Base-by-base conservation (phyloP, 1,284 basidiomycete genomes). In the Boletus hoseneyae region DNA sequence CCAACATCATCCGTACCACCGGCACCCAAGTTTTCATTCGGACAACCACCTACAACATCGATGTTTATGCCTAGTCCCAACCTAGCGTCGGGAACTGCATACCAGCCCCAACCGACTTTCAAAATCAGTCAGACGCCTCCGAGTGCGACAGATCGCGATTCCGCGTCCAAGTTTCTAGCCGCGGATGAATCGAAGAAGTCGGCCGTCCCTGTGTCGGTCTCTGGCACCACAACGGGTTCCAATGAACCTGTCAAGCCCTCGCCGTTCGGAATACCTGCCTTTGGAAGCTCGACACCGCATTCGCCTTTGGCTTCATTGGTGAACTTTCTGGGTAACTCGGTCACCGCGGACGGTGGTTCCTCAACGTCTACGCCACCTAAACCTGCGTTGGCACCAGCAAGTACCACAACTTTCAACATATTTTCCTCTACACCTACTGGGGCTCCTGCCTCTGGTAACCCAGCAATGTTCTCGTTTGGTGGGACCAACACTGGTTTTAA, bases 21-120 rank as follows among this genome's bases (percentile, higher is more conserved):
- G 12, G 36, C 18, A 34, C 54, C 61, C n/a, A 65, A 58, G 36
- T 67, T 65, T 45, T 52, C 66, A 21, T 67, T 71, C 23, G 56
- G 57, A 19, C 58, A 59, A 19, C 50, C 52, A 2, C 53, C 63
- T 18, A 40, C 56, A 10, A 36, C 52, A 33, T 52, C 61, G 3
- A 35, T 48, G 25, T 48, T 53, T 13, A 25, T 45, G 4, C 30
- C 63, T 13, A 25, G 48, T 23, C 35, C 53, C 18, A 51, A 52
- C 37, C 38, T 45, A 7, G 42, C 45, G 30, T 27, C 53, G 16
- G 50, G 52, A 12, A 41, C 49, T 18, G 35, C 50, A 27, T 39
- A 56, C 33, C 58, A 60, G 23, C 46, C 62, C 13, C 59, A 68
- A 30, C 37, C 49, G 7, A 48, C 58, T 7, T 51, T 58, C 23